These are phyloP conservation scores for Piloderma croceum DNA, from an alignment of 768 basidiomycete species.

Conservation along the genomic window DNA sequence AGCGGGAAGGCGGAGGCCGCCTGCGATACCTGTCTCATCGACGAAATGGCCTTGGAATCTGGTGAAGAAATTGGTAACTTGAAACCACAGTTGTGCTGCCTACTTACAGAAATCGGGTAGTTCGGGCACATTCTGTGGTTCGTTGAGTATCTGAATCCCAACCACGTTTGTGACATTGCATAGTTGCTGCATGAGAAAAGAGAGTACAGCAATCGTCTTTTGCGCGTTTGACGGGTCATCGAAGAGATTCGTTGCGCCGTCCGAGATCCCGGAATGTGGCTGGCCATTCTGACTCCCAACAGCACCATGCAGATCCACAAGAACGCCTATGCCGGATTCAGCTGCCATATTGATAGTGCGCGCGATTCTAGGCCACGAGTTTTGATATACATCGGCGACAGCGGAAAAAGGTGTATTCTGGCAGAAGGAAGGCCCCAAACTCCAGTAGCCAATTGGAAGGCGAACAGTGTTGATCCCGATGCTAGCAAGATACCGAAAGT, in stretches of 20 bases:
- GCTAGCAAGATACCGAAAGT: constrained; percentile 56
- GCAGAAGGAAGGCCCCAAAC: constrained; percentile 32
- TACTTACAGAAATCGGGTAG: constrained; percentile 40
- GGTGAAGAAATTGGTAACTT: constrained; percentile 5
- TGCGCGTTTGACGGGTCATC: constrained; percentile 27
- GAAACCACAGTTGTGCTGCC: constrained; percentile 16
- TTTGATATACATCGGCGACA: constrained; percentile 37
- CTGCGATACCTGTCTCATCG: constrained; percentile 39
- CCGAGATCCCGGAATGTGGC: constrained; percentile 41
- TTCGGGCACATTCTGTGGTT: constrained; percentile 42
- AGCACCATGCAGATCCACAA: constrained; percentile 52
- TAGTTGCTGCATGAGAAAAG: constrained; percentile 24
- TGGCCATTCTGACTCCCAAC: constrained; percentile 41
- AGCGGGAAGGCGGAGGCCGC: constrained; percentile 43
- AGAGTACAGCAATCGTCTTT: constrained; percentile 38
- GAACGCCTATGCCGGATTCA: constrained; percentile 38
- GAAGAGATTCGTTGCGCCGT: constrained; percentile 36
- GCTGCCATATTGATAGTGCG: constrained; percentile 40
- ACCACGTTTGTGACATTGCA: constrained; percentile 45
- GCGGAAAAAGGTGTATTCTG: constrained; percentile 33
- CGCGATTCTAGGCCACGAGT: constrained; percentile 40
- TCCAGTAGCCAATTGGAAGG: constrained; percentile 51
- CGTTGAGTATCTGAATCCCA: constrained; percentile 58
- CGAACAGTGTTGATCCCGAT: constrained; percentile 59
- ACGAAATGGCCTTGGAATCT: constrained; percentile 50